phyloP scores from a whole-genome alignment of 805 yeast species.

The Lipomyces sp. region DNA sequence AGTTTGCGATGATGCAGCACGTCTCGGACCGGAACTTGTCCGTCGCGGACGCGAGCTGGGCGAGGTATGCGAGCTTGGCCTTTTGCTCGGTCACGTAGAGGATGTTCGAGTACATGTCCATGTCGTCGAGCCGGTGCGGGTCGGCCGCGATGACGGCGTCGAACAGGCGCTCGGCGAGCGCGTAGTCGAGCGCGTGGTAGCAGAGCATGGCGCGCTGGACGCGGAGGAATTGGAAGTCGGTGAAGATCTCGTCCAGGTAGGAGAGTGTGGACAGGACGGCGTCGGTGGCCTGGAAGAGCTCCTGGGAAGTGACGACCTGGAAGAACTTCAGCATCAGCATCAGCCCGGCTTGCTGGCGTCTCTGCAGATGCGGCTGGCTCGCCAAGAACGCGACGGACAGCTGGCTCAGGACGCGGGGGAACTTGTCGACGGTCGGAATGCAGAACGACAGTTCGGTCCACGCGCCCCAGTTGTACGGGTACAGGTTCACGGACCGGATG shows the following conservation, averaged over 20 bases:
- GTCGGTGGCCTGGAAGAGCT: conserved; percentile 66
- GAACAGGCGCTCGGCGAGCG: conserved; percentile 71
- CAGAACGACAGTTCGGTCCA: conserved; percentile 78
- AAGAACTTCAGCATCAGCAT: conserved; percentile 52
- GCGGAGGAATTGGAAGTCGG: conserved; percentile 67
- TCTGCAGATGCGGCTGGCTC: conserved; percentile 4
- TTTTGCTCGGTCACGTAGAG: conserved; percentile 89
- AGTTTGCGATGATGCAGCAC: conserved; percentile 90
- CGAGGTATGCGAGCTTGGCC: conserved; percentile 77
- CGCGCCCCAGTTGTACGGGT: conserved; percentile 90
- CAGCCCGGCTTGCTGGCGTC: conserved; percentile 9
- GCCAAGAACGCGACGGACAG: not conserved
- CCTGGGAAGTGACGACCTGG: conserved; percentile 66
- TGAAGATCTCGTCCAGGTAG: conserved; percentile 54
- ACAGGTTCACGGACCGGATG: conserved; percentile 57
- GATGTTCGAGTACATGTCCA: conserved; percentile 92
- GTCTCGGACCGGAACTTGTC: conserved; percentile 92
- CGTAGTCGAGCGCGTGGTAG: conserved; percentile 82
- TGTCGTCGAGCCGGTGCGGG: conserved; percentile 83
- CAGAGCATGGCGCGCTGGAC: conserved; percentile 79
- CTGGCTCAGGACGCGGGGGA: conserved; percentile 11
- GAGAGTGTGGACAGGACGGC: conserved; percentile 48
- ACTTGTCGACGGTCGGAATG: conserved; percentile 52
- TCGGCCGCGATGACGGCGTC: conserved; percentile 70
- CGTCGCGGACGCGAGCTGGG: conserved; percentile 76